Evolutionary conservation across 2,329 filamentous ascomycete species (phyloP), one percentile per base, ranked within the genome.

Genomic region (Diaporthe sp.): DNA sequence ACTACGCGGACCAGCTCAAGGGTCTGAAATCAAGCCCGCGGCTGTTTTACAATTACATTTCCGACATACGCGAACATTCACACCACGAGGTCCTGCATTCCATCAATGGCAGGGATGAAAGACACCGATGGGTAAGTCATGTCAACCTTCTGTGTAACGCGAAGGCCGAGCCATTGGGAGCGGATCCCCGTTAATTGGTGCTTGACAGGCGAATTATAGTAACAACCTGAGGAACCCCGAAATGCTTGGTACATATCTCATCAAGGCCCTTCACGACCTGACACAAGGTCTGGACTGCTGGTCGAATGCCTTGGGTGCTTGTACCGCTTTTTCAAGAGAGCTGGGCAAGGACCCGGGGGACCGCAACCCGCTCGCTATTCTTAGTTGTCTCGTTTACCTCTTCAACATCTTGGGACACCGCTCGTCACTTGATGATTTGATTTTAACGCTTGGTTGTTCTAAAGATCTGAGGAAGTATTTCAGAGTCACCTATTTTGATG

Each of bases 21-120:
- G 15, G 10, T 20, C 31, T 70, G 15, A 70, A 70, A 39, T 9
- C n/a, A 20, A 25, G 13, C 31, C 65, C 65, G 1, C 15, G 15
- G 3, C 2, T 1, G 12, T 70, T 70, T 20, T 53, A 53, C 39
- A 4, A 44, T 3, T 17, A 28, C 22, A 37, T 70, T 34, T 3
- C 3, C 31, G 65, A 70, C 31, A 8, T 70, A 1, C 65, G n/a
- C 2, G 34, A 70, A 3, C 65, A 70, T 28, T 70, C 65, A 20
- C 17, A 42, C 12, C 49, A 70, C n/a, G 9, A 20, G n/a, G 20
- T 70, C 4, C 2, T 2, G n/a, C 20, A 7, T 55, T 9, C 8
- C 2, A 9, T 1, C 22, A 7, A 1, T 25, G 34, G 34, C 34
- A 8, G 7, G 34, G 7, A 7, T 15, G 3, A 3, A 1, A 25